phyloP scores from a whole-genome alignment of 2,329 filamentous ascomycete species.

The Fonsecaea erecta region DNA sequence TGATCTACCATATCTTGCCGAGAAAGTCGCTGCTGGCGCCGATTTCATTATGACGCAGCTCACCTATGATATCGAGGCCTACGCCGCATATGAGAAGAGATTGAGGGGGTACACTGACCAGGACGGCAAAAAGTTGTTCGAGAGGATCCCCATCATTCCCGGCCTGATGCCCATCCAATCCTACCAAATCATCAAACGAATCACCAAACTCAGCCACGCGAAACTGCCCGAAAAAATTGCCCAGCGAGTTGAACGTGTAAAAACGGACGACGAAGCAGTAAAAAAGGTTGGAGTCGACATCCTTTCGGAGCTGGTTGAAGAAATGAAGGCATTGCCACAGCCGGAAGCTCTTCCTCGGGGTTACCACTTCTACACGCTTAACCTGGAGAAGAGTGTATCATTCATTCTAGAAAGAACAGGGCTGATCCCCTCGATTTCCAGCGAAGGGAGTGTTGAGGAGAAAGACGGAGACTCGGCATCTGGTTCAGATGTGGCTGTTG shows the following conservation, averaged over 20 bases:
- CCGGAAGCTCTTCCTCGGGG: slow-evolving; percentile 64
- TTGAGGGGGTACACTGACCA: slow-evolving; percentile 82
- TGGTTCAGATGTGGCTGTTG: slow-evolving; percentile 53
- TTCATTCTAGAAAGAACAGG: slow-evolving; percentile 85
- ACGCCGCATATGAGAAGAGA: slow-evolving; percentile 75
- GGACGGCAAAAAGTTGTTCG: slow-evolving; percentile 62
- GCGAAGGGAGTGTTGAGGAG: slow-evolving; percentile 37
- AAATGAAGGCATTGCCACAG: slow-evolving; percentile 69
- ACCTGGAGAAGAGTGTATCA: slow-evolving; percentile 81
- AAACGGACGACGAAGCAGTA: slow-evolving; percentile 54
- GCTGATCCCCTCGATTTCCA: slow-evolving; percentile 68
- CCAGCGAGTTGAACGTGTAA: slow-evolving; percentile 59
- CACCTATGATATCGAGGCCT: slow-evolving; percentile 88
- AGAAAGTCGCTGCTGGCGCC: slow-evolving; percentile 88
- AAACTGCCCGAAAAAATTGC: slow-evolving; percentile 74
- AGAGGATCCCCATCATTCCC: slow-evolving; percentile 85
- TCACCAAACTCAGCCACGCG: slow-evolving; percentile 92
- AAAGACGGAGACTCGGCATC: slow-evolving; percentile 41
- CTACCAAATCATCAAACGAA: slow-evolving; percentile 92
- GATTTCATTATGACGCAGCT: slow-evolving; percentile 99
- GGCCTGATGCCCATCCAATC: slow-evolving; percentile 98
- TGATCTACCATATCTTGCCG: slow-evolving; percentile 85
- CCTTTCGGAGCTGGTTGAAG: slow-evolving; percentile 79
- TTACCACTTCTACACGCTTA: slow-evolving; percentile 97
- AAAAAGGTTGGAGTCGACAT: slow-evolving; percentile 62